These are phyloP conservation scores for Aspergillus sp. DNA, from an alignment of 2,329 filamentous ascomycete species.

Conservation along the genomic window DNA sequence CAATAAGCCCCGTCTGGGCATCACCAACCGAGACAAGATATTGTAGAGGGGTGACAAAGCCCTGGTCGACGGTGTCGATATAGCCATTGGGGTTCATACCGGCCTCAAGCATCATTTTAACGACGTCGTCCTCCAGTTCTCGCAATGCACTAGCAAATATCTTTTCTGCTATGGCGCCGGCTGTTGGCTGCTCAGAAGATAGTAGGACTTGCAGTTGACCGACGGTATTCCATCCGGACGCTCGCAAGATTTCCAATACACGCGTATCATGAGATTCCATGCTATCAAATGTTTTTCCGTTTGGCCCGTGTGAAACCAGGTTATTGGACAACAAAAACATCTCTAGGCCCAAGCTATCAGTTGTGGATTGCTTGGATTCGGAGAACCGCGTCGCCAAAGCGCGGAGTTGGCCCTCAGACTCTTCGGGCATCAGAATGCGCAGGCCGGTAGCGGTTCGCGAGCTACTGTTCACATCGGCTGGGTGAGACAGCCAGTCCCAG, in stretches of 20 bases:
- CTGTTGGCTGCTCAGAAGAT: slow-evolving; percentile 16
- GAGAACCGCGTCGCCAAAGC: neutral
- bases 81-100: neutral
- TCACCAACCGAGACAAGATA: neutral
- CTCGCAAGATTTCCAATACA: neutral
- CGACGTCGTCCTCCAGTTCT: too few relatives aligned
- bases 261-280: neutral
- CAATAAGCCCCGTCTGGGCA: neutral
- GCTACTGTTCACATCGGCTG: slow-evolving; percentile 8
- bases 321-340: slow-evolving; percentile 19
- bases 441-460: slow-evolving; percentile 16
- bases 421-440: slow-evolving; percentile 20
- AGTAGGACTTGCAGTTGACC: neutral
- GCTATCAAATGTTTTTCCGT: neutral
- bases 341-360: slow-evolving; percentile 4
- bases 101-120: neutral
- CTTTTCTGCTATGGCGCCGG: slow-evolving; percentile 6
- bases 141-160: too few relatives aligned
- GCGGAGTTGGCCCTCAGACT: slow-evolving; percentile 1
- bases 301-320: neutral
- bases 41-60: slow-evolving; percentile 3
- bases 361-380: neutral
- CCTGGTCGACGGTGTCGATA: neutral
- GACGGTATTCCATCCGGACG: slow-evolving; percentile 1
- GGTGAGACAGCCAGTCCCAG: slow-evolving; percentile 12